Base-by-base conservation (phyloP, 163 green algal genomes). In the Prototheca wickerhamii region DNA sequence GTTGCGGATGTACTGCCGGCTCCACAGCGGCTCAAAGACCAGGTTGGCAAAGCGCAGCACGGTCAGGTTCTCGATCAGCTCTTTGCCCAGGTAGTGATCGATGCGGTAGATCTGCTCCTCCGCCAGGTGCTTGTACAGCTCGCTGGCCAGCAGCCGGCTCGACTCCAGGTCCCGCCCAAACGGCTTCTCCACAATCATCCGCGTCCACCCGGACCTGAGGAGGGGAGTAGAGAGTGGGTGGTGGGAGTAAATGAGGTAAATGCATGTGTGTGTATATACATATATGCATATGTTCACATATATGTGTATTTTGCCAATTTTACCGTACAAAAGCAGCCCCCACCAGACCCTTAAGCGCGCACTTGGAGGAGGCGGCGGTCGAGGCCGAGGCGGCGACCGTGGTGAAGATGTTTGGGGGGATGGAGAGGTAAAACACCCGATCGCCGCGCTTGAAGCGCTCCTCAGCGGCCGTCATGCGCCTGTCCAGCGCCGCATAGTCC, bases 1-100 rank as follows among this genome's bases (percentile, higher is more conserved):
- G 68, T 94, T 96, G 20, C 84, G 79, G 69, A 98, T 98, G 86
- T 92, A 95, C 63, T 95, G 75, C 31, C 92, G 70, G 56, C 62
- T 91, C 92, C 92, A 98, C 33, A 99, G 78, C 28, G 93, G 93
- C 81, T 99, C 93, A 78, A 99, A 99, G 37, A 99, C 80, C 23
- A 95, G 75, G 79, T 99, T 99, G 68, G 87, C 85, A 78, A 99
- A 99, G 26, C 92, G 82, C 66, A 98, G 77, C 43, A 96, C 90
- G 35, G 86, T 92, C 49, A 98, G 76, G 77, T 97, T 96, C 70
- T 98, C 91, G 35, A 98, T 93, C 60, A 97, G 74, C 84, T 98
- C 91, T 76, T 96, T 96, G 67, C 88, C 89, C 25, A 96, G 82
- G 81, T 97, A 97, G 80, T 97, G 90, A 73, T 97, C 90, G 81